Evolutionary conservation across 164 flowering plant genomes (phyloP).

Genomic region (Vitis rotundifolia): DNA sequence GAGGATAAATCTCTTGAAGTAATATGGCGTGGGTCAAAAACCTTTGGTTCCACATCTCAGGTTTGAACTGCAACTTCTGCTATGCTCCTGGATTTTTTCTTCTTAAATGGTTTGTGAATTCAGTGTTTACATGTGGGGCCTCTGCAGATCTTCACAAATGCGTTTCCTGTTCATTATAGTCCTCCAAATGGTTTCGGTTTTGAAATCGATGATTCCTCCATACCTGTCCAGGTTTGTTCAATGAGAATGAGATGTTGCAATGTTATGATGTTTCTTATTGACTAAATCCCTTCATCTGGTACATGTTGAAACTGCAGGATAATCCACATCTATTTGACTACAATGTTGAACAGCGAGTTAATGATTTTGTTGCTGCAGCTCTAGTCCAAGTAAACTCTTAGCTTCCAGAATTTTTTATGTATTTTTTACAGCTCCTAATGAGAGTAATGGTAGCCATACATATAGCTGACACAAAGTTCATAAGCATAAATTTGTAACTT

Average conservation of each 20-base stretch:
- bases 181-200: constrained; percentile 76
- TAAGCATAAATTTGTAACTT: neutral
- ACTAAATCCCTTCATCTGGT: constrained; percentile 10
- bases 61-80: constrained; percentile 27
- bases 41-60: constrained; percentile 82
- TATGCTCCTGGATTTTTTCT: neutral
- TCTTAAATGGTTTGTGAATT: constrained; percentile 4
- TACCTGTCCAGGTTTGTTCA: constrained; percentile 68
- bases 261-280: neutral
- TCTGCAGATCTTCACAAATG: constrained; percentile 71
- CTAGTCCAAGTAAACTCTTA: constrained; percentile 49
- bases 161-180: constrained; percentile 73
- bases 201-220: constrained; percentile 57
- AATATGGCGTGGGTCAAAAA: constrained; percentile 84
- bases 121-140: constrained; percentile 1
- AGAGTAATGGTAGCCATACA: neutral
- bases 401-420: neutral
- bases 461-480: neutral
- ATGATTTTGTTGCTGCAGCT: constrained; percentile 75
- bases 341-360: constrained; percentile 72
- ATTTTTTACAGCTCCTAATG: neutral
- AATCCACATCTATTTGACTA: constrained; percentile 60
- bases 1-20: constrained; percentile 83
- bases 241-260: neutral
- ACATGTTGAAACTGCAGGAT: constrained; percentile 56